Percentiles rank a stretch among this genome's conserved stretches.
Conservation (phyloP, 345 rosid species). For the Lepidium sativum region DNA sequence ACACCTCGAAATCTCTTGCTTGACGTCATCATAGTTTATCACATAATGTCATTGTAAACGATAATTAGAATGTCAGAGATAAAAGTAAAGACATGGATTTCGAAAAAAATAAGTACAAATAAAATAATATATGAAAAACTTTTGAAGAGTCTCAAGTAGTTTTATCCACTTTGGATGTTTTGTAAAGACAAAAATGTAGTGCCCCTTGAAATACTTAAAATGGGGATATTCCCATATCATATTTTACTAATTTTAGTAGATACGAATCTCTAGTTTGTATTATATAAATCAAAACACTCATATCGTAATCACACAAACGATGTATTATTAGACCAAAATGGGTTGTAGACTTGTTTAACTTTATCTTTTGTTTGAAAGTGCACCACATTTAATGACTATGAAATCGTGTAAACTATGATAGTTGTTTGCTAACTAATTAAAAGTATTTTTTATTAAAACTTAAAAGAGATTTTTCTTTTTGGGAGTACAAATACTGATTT, state of each 20-base stretch:
- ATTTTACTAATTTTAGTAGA: constrained; percentile 12
- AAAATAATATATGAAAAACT: constrained; percentile 4
- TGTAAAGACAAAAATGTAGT: constrained; percentile 11
- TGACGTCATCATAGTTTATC: background rate
- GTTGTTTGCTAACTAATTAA: background rate
- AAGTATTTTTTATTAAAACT: background rate
- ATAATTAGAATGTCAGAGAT: background rate
- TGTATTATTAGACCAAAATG: background rate
- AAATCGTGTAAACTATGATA: background rate
- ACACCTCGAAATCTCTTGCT: background rate
- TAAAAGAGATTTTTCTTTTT: background rate
- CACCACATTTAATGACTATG: background rate
- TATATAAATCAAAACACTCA: background rate
- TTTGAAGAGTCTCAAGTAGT: constrained; percentile 11
- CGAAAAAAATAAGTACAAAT: constrained; percentile 4
- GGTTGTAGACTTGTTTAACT: background rate
- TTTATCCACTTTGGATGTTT: constrained; percentile 17
- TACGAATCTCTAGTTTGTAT: constrained; percentile 14
- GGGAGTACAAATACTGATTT: too few relatives aligned
- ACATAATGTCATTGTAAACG: background rate
- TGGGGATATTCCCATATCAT: constrained; percentile 8
- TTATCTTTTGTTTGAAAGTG: background rate
- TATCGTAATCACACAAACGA: background rate
- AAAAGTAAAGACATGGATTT: background rate
- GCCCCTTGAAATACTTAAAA: constrained; percentile 21